Percentiles rank a stretch among this genome's conserved stretches.
These are phyloP conservation scores for Pyrenula aspistea DNA, from an alignment of 495 filamentous ascomycete genomes.

Conservation along the genomic window DNA sequence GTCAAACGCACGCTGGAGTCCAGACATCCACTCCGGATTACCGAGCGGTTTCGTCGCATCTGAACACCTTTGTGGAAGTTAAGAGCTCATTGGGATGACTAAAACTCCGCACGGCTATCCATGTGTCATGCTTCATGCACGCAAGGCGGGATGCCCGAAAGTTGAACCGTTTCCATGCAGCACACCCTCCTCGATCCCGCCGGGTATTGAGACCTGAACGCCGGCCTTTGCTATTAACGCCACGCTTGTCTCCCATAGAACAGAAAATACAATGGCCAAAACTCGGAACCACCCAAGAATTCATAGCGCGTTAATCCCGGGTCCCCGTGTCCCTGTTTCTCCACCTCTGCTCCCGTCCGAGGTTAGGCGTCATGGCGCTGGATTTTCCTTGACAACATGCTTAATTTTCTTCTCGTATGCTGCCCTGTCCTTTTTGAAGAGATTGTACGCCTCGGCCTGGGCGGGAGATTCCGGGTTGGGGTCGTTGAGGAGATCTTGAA, in stretches of 20 bases:
- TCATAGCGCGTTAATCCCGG: no score
- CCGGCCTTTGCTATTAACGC: not conserved
- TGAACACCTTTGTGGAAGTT: no score
- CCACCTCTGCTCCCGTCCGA: no score
- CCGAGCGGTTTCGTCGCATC: no score
- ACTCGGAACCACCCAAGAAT: no score
- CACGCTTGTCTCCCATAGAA: no score
- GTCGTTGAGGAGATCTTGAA: constrained; percentile 90
- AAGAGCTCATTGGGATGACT: no score
- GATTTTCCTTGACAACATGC: constrained; percentile 80
- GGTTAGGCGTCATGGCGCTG: constrained; percentile 39
- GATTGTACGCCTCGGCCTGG: constrained; percentile 93
- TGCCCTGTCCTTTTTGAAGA: constrained; percentile 79
- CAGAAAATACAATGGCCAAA: not conserved
- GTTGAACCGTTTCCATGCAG: not conserved
- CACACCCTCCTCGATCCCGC: not conserved
- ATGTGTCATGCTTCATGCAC: not conserved
- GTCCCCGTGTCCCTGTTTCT: no score
- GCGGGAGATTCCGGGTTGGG: constrained; percentile 96
- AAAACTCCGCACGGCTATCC: no score
- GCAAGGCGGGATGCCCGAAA: not conserved
- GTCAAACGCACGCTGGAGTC: no score
- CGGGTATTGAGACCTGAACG: not conserved
- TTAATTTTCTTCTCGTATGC: constrained; percentile 84
- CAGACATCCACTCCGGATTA: no score